Evolutionary conservation across 106 monocot species (phyloP), one percentile per base, ranked within the genome.

Genomic region (Apostasia ramifera): DNA sequence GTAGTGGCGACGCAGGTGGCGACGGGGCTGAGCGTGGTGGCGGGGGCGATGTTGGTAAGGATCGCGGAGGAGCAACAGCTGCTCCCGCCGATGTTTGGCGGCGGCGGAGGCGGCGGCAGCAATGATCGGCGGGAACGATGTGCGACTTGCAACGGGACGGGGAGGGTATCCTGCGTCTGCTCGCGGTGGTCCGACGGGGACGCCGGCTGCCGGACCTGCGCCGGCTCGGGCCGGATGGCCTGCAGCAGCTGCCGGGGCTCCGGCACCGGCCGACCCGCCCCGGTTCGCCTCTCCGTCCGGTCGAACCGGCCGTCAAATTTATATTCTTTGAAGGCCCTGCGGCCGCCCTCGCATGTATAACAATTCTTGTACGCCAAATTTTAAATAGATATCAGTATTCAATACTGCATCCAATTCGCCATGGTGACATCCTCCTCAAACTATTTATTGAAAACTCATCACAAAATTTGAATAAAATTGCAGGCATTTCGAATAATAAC

Each of bases 111-210:
- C 52, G 51, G 65, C 1, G 65, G 65, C 5, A 26, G 26, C 26
- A 26, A 26, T 26, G 73, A 73, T 44, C 8, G 61, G 55, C 53
- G 51, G 55, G 81, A 81, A 10, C 75, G 84, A 26, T 92, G 95
- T 53, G 42, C 77, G 1, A 81, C 76, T 4, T 95, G 95, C 77
- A 86, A 89, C 67, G 95, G 92, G 44, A 84, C 86, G 6, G 91
- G 91, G 6, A 80, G 84, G 43, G 81, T 89, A n/a, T 45, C 76
- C 3, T 95, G 95, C 74, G 14, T 95, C 42, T 95, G 95, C 79
- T 53, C 76, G 4, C 75, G 89, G 45, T 95, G 95, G 95, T 92
- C 95, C 5, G 95, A 95, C 79, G 89, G 91, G 37, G 95, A 95
- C 63, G 57, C 77, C 7, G 95, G 95, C 0, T 95, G 95, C 72